These are phyloP conservation scores for Acanthamoeba triangularis DNA, from an alignment of 208 protist species.

Conservation along the genomic window DNA sequence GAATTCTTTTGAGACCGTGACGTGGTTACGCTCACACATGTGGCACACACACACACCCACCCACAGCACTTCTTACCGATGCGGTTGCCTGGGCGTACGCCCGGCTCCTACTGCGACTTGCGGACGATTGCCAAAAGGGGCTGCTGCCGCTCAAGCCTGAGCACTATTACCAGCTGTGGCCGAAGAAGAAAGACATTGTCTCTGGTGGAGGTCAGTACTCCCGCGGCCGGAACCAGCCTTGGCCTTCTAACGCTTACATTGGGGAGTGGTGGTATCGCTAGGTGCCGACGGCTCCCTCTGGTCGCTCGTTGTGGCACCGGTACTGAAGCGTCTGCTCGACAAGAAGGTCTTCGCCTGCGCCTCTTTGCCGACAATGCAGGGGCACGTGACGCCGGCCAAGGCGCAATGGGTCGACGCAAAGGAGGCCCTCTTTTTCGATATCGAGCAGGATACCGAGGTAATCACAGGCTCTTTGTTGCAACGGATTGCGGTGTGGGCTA, in stretches of 20 bases:
- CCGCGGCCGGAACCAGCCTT: too few species aligned
- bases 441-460: constrained; percentile 59
- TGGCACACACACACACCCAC: neutral
- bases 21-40: neutral
- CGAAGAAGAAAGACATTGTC: constrained; percentile 6
- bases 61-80: constrained; percentile 34
- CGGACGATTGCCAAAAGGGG: constrained; percentile 19
- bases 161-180: constrained; percentile 56
- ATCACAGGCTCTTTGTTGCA: neutral
- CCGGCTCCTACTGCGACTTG: constrained; percentile 7
- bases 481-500: neutral
- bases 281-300: constrained; percentile 41
- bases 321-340: constrained; percentile 4
- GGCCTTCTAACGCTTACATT: too few species aligned
- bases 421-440: constrained; percentile 43
- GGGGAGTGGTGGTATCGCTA: neutral
- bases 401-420: neutral
- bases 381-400: neutral
- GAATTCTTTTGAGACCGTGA: neutral
- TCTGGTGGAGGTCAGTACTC: neutral
- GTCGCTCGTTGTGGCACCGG: constrained; percentile 32
- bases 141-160: neutral
- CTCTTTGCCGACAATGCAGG: neutral
- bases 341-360: constrained; percentile 63
- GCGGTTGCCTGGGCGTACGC: constrained; percentile 29